phyloP scores from a whole-genome alignment of 192 early-diverging fungal genomes.

The Rhizoclosmatium sp. region DNA sequence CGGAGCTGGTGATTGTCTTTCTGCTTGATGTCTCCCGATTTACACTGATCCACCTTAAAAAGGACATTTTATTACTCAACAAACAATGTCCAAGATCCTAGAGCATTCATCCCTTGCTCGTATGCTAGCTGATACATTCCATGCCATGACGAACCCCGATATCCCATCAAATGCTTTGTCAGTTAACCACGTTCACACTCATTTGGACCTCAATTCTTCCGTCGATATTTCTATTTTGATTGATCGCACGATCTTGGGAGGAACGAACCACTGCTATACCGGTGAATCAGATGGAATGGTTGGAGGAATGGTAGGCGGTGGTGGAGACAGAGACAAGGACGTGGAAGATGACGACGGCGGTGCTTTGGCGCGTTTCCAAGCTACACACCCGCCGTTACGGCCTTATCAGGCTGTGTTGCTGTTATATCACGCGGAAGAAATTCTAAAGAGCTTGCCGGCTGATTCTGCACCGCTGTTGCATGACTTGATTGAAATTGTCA shows the following conservation, averaged over 20 bases:
- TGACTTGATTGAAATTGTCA: slow-evolving; percentile 87
- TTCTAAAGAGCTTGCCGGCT: slow-evolving; percentile 75
- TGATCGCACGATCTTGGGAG: slow-evolving; percentile 25
- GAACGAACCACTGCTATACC: slow-evolving; percentile 18
- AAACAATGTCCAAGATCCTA: slow-evolving; percentile 62
- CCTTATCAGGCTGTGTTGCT: slow-evolving; percentile 90
- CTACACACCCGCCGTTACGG: slow-evolving; percentile 55
- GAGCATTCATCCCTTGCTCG: slow-evolving; percentile 67
- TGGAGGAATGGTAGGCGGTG: neutral
- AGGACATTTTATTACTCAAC: slow-evolving; percentile 18
- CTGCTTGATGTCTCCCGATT: neutral
- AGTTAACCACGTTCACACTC: slow-evolving; percentile 51
- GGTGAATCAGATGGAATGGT: neutral
- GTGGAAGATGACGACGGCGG: neutral
- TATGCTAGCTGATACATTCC: slow-evolving; percentile 67
- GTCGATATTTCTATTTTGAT: slow-evolving; percentile 79
- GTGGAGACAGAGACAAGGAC: neutral
- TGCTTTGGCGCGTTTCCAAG: neutral
- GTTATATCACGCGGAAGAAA: slow-evolving; percentile 83
- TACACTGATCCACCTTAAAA: neutral
- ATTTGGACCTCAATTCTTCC: slow-evolving; percentile 79
- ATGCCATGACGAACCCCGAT: slow-evolving; percentile 49
- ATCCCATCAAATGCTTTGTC: neutral
- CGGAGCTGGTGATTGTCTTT: slow-evolving; percentile 21
- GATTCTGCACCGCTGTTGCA: slow-evolving; percentile 88